phyloP scores from a whole-genome alignment of 2,329 filamentous ascomycete species.

The Sarocladiaceae sp. region DNA sequence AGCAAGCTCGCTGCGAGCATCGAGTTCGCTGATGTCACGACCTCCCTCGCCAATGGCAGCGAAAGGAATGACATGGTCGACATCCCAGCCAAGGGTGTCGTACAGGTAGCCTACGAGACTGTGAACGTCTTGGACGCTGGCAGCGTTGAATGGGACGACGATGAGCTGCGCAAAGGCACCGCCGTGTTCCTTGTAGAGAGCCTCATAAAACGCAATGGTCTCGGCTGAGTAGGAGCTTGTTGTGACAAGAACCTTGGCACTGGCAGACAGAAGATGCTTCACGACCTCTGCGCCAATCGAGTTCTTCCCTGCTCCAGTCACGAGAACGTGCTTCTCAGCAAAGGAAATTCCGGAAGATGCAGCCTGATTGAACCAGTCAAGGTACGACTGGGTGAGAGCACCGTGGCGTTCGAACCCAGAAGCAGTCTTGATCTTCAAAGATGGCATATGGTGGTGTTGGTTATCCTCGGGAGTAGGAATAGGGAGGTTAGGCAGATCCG shows the following conservation, averaged over 20 bases:
- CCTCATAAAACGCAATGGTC: constrained; percentile 98
- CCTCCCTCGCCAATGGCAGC: constrained; percentile 97
- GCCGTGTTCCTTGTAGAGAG: constrained; percentile 94
- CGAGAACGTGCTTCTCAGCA: constrained; percentile 90
- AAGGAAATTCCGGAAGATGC: constrained; percentile 85
- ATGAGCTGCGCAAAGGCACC: constrained; percentile 92
- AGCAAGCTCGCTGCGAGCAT: constrained; percentile 95
- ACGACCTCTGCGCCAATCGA: constrained; percentile 97
- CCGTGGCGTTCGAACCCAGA: constrained; percentile 99
- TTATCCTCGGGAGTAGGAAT: no score
- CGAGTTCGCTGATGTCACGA: constrained; percentile 91
- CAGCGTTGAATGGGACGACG: constrained; percentile 98
- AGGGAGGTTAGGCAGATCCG: no score
- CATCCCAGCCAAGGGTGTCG: constrained; percentile 91
- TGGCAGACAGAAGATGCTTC: constrained; percentile 91
- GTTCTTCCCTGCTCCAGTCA: constrained; percentile 96
- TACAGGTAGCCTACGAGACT: constrained; percentile 94
- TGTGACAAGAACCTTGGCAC: constrained; percentile 93
- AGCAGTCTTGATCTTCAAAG: constrained; percentile 89
- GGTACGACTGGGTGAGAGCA: constrained; percentile 87
- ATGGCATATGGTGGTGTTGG: no score
- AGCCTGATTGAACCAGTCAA: constrained; percentile 85
- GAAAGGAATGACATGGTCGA: constrained; percentile 93
- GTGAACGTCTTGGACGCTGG: constrained; percentile 96
- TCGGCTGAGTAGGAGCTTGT: constrained; percentile 94